Evolutionary conservation across 371 early-diverging fungal genomes (phyloP).

Genomic region (Mortierella sp.): DNA sequence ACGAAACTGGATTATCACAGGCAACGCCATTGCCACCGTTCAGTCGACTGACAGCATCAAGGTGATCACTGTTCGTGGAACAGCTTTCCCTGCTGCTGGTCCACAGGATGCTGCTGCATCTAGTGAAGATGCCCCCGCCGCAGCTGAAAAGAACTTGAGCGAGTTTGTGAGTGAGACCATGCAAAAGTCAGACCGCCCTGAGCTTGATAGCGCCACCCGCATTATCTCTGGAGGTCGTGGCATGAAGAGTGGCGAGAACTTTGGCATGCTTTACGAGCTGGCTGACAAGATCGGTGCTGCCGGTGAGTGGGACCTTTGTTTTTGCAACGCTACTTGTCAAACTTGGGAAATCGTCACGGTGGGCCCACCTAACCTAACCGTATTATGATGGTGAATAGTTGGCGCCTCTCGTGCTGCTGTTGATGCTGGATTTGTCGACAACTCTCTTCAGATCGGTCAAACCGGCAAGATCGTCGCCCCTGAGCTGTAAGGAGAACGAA

Average conservation of each 20-base stretch:
- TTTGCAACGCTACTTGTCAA: background rate
- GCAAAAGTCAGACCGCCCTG: constrained; percentile 95
- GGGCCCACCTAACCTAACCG: too few relatives aligned
- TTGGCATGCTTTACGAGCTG: constrained; percentile 89
- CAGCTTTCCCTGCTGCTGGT: constrained; percentile 85
- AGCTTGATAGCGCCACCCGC: constrained; percentile 87
- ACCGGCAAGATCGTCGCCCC: constrained; percentile 99
- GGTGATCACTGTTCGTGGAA: constrained; percentile 90
- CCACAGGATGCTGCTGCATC: constrained; percentile 63
- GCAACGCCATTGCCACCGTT: constrained; percentile 97
- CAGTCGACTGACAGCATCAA: constrained; percentile 89
- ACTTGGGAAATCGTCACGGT: too few relatives aligned
- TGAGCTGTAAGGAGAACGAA: constrained; percentile 51
- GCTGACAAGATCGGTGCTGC: constrained; percentile 96
- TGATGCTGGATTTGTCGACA: constrained; percentile 96
- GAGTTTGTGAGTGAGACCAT: constrained; percentile 93
- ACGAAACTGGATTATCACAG: constrained; percentile 46
- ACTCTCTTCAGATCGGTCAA: constrained; percentile 97
- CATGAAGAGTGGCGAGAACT: constrained; percentile 97
- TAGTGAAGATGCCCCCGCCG: constrained; percentile 73
- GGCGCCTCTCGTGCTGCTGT: constrained; percentile 99
- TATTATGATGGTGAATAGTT: constrained; percentile 60
- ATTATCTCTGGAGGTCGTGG: constrained; percentile 97
- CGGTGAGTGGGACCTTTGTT: constrained; percentile 62
- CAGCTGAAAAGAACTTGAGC: constrained; percentile 65